Conservation (phyloP, 495 filamentous ascomycete genomes). For the Penicillium samsonianum region DNA sequence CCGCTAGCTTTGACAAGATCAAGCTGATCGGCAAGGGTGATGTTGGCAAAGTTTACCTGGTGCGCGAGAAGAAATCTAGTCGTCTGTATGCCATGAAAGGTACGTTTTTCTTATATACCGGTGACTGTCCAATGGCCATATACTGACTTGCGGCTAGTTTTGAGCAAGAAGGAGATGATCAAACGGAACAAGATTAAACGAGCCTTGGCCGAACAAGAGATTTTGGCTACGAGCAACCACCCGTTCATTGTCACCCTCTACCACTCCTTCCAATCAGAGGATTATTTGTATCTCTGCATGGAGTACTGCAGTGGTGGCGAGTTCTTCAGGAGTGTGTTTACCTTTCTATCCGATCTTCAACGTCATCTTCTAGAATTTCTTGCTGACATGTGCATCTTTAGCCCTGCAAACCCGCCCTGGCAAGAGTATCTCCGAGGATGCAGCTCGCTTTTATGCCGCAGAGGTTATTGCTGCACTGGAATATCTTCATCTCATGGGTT, state of each 20-base stretch:
- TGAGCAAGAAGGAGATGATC: conserved; percentile 99
- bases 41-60: conserved; percentile 97
- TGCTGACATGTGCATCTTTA: conserved; percentile 27
- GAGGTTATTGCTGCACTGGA: conserved; percentile 98
- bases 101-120: conserved; percentile 38
- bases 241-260: conserved; percentile 98
- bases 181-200: conserved; percentile 99
- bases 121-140: not conserved
- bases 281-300: conserved; percentile 98
- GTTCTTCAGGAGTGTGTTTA: conserved; percentile 77
- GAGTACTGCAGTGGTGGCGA: conserved; percentile 99
- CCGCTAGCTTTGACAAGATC: conserved; percentile 97
- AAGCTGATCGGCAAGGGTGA: conserved; percentile 98
- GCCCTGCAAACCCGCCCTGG: conserved; percentile 94
- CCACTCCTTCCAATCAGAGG: conserved; percentile 98
- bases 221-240: conserved; percentile 96
- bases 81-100: conserved; percentile 99
- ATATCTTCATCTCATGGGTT: conserved; percentile 98
- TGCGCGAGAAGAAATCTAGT: conserved; percentile 94
- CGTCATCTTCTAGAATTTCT: not conserved
- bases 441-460: conserved; percentile 94
- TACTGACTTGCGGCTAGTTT: conserved; percentile 55
- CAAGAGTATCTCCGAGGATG: conserved; percentile 95
- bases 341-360: not conserved
- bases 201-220: conserved; percentile 95